Base-by-base conservation (phyloP, 179 eudicot genomes). In the Corrigiola litoralis region DNA sequence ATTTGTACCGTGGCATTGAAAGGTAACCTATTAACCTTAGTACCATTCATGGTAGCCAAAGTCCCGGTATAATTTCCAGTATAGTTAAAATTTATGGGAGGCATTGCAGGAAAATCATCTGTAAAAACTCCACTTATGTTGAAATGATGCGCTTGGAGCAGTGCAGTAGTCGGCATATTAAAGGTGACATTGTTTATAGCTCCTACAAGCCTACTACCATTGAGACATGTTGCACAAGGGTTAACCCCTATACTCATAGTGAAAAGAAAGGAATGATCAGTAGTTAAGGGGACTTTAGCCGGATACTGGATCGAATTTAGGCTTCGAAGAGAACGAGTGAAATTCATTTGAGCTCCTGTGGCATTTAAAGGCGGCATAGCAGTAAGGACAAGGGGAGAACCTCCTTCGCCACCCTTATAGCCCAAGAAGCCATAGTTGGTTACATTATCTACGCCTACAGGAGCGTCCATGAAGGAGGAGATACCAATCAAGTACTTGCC, bases 1-100 rank as follows among this genome's bases (percentile, higher is more conserved):
- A 89, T 37, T 69, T 89, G 90, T 24, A 89, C 96, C 12, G 84
- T 74, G 1, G 84, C 71, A 70, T 89, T 85, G 58, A 57, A 87
- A 0, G 73, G 69, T 60, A 89, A 28, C 62, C 69, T 77, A 14
- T 81, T 82, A 18, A 81, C 82, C 67, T 67, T 89, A 2, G 94
- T 89, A 10, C 94, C 90, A 34, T 78, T 83, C 63, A 54, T 64
- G 7, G 88, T 85, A 72, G 70, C 77, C 62, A 83, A 24, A 65
- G 72, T 14, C 33, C 70, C 20, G 50, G 79, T 63, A 72, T 47
- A 71, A 40, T 45, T 75, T 10, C 89, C 84, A 0, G 86, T 89
- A 44, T 84, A 89, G 41, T 87, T 80, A 32, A 72, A 89, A 16
- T 66, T 75, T 5, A 33, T 62, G 0, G 58, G 41, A 5, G 96